Percentiles rank a stretch among this genome's conserved stretches.
Evolutionary conservation across 1,284 basidiomycete genomes (phyloP).

Genomic region (Bondarzewia mesenterica): DNA sequence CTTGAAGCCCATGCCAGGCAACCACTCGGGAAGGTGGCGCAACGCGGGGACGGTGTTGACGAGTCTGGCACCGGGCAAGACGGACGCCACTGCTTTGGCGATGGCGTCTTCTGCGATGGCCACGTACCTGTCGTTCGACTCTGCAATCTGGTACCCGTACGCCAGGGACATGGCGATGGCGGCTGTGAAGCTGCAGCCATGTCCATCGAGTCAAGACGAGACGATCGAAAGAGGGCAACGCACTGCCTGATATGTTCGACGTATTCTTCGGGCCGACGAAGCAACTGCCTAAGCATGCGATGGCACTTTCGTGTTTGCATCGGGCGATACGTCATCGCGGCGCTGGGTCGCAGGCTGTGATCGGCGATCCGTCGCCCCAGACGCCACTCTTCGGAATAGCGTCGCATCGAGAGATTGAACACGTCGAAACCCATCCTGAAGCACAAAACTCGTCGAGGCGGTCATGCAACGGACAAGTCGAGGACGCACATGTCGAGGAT

Average conservation of each 20-base stretch:
- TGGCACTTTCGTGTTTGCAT: conserved; percentile 20
- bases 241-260: background rate
- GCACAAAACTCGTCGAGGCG: background rate
- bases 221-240: background rate
- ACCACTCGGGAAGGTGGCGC: background rate
- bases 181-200: background rate
- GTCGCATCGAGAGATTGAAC: background rate
- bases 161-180: background rate
- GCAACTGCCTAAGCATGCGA: background rate
- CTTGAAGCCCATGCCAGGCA: background rate
- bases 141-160: background rate
- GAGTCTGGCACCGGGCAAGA: background rate
- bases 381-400: conserved; percentile 18
- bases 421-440: background rate
- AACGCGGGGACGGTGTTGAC: background rate
- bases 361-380: conserved; percentile 20
- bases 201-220: background rate
- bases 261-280: background rate
- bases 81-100: background rate
- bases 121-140: background rate
- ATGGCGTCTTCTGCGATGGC: background rate
- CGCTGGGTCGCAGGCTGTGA: conserved; percentile 16
- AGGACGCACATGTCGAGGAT: conserved; percentile 3
- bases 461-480: background rate
- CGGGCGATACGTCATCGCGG: conserved; percentile 19